Percentiles rank a stretch among this genome's conserved stretches.
These are phyloP conservation scores for Asterochloris sp. DNA, from an alignment of 139 green algal species.

Conservation along the genomic window DNA sequence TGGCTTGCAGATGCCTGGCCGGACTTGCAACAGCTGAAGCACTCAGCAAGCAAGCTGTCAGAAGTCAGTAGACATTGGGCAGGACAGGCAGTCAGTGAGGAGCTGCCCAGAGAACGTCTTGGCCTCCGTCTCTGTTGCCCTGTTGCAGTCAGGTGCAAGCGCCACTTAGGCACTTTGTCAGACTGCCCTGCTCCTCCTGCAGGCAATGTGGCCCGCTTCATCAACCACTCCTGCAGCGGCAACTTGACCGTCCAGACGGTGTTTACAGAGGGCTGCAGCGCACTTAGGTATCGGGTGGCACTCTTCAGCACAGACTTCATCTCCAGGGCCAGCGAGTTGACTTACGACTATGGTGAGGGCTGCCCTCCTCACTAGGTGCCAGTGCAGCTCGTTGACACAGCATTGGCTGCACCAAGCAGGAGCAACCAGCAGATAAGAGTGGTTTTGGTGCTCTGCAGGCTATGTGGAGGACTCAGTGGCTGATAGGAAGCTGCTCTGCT, in stretches of 20 bases:
- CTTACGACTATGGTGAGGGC: slow-evolving; percentile 45
- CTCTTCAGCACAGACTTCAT: slow-evolving; percentile 43
- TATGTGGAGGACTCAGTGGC: slow-evolving; percentile 7
- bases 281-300: slow-evolving; percentile 44
- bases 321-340: slow-evolving; percentile 43
- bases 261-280: slow-evolving; percentile 33
- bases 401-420: too few species aligned
- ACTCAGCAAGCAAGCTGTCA: too few species aligned
- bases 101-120: too few species aligned
- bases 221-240: slow-evolving; percentile 67
- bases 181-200: neutral
- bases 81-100: too few species aligned
- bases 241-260: slow-evolving; percentile 60
- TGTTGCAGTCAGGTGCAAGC: too few species aligned
- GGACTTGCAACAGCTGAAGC: too few species aligned
- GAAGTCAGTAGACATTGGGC: too few species aligned
- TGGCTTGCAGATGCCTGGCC: too few species aligned
- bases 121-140: too few species aligned
- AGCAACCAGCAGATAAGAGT: neutral
- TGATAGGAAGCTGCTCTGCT: slow-evolving; percentile 31
- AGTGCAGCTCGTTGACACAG: too few species aligned
- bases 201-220: slow-evolving; percentile 72
- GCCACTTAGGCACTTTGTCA: neutral
- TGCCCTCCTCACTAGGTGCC: too few species aligned
- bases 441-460: neutral